Conservation (phyloP, 2,329 filamentous ascomycete genomes). For the Dothideomycetes sp. region DNA sequence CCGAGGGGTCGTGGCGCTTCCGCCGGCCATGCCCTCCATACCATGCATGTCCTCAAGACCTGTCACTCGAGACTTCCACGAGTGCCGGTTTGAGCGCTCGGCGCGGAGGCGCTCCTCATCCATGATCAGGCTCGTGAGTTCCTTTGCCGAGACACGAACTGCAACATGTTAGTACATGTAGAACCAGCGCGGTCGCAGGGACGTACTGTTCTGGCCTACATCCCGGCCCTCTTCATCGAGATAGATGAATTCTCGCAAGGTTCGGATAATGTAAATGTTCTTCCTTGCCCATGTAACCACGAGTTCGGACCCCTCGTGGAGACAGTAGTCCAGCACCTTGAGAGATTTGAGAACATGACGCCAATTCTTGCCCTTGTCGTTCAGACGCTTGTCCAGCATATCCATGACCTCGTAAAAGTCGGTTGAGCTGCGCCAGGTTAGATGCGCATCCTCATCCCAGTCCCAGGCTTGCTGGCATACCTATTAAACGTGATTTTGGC, state of each 20-base stretch:
- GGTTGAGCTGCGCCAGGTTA: slow-evolving; percentile 52
- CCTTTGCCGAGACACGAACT: slow-evolving; percentile 95
- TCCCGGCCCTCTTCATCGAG: slow-evolving; percentile 85
- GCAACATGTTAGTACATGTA: slow-evolving; percentile 20
- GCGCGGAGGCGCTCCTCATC: slow-evolving; percentile 87
- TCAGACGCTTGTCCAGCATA: slow-evolving; percentile 96
- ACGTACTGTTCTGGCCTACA: slow-evolving; percentile 88
- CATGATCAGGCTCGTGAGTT: slow-evolving; percentile 80
- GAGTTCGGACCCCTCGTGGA: slow-evolving; percentile 92
- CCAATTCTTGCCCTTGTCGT: slow-evolving; percentile 99
- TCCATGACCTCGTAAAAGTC: slow-evolving; percentile 99
- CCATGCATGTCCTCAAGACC: slow-evolving; percentile 74
- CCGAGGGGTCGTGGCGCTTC: slow-evolving; percentile 20
- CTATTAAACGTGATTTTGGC: slow-evolving; percentile 96
- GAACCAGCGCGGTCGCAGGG: slow-evolving; percentile 4
- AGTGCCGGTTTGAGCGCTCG: slow-evolving; percentile 82
- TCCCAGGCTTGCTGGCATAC: slow-evolving; percentile 42
- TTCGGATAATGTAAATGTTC: slow-evolving; percentile 98
- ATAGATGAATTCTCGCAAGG: slow-evolving; percentile 91
- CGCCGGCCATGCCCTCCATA: slow-evolving; percentile 29
- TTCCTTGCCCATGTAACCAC: slow-evolving; percentile 97
- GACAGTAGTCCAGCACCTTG: slow-evolving; percentile 94
- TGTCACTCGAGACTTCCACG: slow-evolving; percentile 93
- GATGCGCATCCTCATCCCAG: slow-evolving; percentile 2
- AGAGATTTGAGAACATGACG: slow-evolving; percentile 93